A percentile compares a stretch with the other conserved stretches of the same genome.
Evolutionary conservation across 768 basidiomycete species (phyloP).

Genomic region (Gymnopilus junonius): DNA sequence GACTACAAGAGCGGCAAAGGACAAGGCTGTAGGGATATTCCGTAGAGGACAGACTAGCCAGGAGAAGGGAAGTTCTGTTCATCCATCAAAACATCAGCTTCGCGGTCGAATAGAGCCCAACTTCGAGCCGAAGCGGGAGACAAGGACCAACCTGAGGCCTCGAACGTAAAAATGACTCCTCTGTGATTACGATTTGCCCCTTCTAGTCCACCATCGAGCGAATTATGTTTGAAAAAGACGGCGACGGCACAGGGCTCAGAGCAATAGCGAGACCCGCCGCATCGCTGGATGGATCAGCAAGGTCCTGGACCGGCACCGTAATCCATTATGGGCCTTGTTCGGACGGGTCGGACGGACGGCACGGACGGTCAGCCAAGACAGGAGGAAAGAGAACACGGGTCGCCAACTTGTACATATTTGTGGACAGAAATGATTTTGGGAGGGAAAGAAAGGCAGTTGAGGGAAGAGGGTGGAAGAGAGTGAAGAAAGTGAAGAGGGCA

Average conservation of each 20-base stretch:
- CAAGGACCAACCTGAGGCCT: background rate
- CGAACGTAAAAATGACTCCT: background rate
- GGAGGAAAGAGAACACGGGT: background rate
- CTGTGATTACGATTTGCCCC: no score
- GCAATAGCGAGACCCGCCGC: no score
- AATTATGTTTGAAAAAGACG: no score
- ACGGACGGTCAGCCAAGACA: background rate
- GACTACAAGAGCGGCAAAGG: background rate
- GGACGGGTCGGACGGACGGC: background rate
- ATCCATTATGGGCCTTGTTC: background rate
- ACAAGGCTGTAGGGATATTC: background rate
- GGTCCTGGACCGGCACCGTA: no score
- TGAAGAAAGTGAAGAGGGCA: no score
- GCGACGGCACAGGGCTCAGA: no score
- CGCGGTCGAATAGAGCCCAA: background rate
- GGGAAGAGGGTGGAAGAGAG: no score
- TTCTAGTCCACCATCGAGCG: background rate
- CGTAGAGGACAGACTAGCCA: no score
- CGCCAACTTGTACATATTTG: no score
- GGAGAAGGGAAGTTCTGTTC: background rate
- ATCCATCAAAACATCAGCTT: background rate
- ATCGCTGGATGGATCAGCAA: no score
- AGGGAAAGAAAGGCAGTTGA: no score
- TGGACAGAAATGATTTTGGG: no score
- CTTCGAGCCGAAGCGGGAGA: background rate